Evolutionary conservation across 352 stramenopile genomes (phyloP), one percentile per base, ranked within the genome.

Genomic region (Phytophthora boehmeriae): DNA sequence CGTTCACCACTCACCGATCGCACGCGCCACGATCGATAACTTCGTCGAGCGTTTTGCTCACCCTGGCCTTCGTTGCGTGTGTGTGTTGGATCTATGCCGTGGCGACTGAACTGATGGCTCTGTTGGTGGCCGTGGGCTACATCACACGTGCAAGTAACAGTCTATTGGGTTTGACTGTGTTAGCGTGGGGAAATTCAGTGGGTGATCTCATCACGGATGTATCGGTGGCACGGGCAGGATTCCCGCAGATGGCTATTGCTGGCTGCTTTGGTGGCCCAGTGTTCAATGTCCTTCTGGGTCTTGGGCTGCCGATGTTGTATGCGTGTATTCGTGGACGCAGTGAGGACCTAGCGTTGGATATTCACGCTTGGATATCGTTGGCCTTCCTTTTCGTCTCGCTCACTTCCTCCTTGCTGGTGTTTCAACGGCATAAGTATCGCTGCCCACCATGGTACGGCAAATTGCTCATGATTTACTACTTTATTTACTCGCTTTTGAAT

Each of bases 31-130:
- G 65, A 27, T 89, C 83, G 8, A 34, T 76, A 4, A 60, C 63
- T 34, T 67, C 76, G 38, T 85, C 74, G 34, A 60, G 77, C 13
- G 27, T 89, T n/a, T 77, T 93, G 46, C 73, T 95, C 35, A 59
- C 71, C 8, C 61, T 97, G 19, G 85, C 78, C 5, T 92, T 97
- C 23, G 62, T 80, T 10, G 86, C 93, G 14, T 97, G 88, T 56
- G 88, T 97, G 13, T 83, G 83, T 43, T 98, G 92, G 93, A 97
- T 98, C 63, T 98, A 97, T 68, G 71, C 85, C 2, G 73, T 98
- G 32, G 90, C 92, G 5, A 89, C 79, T 35, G 91, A 98, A 45
- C 56, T 97, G 1, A 83, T 98, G 54, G 83, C 80, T 11, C 55
- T 96, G 22, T 68, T 97, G 9, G 73, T 92, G 28, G 79, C 86